These are phyloP conservation scores for Marchantia paleacea DNA, from an alignment of 225 moss, liverwort and hornwort species.

Conservation along the genomic window DNA sequence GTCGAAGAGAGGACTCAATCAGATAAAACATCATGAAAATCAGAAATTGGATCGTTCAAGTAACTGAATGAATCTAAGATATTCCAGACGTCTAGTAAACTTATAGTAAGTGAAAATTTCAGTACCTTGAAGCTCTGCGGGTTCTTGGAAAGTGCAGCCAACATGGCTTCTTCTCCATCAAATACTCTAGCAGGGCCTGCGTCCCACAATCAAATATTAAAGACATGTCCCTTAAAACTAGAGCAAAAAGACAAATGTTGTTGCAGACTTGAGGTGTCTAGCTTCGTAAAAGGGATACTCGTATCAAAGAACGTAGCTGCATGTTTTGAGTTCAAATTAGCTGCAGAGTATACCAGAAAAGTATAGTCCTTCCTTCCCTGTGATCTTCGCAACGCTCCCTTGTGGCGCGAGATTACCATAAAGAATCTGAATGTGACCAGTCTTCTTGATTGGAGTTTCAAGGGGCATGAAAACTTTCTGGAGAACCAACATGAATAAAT, in stretches of 20 bases:
- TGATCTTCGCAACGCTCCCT: constrained; percentile 94
- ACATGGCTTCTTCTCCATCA: constrained; percentile 91
- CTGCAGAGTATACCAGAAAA: constrained; percentile 54
- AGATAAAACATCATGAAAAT: too few relatives aligned
- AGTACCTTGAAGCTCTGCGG: constrained; percentile 68
- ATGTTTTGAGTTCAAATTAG: too few relatives aligned
- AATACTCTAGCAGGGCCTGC: constrained; percentile 74
- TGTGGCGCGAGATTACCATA: constrained; percentile 90
- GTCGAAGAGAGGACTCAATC: not conserved
- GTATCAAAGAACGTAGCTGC: too few relatives aligned
- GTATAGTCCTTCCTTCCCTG: constrained; percentile 86
- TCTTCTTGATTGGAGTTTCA: constrained; percentile 72
- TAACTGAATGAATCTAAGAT: too few relatives aligned
- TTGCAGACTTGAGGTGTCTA: not conserved
- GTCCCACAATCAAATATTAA: not conserved
- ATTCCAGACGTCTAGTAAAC: not conserved
- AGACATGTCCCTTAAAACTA: not conserved
- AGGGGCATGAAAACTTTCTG: constrained; percentile 54
- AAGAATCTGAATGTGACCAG: constrained; percentile 84
- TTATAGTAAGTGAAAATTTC: not conserved
- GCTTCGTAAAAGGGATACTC: too few relatives aligned
- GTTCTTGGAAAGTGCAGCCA: constrained; percentile 63
- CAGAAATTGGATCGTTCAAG: too few relatives aligned
- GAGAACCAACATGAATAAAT: not conserved
- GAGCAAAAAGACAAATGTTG: not conserved